Evolutionary conservation across 306 rosid species (phyloP).

Genomic region (Aeschynomene evenia): DNA sequence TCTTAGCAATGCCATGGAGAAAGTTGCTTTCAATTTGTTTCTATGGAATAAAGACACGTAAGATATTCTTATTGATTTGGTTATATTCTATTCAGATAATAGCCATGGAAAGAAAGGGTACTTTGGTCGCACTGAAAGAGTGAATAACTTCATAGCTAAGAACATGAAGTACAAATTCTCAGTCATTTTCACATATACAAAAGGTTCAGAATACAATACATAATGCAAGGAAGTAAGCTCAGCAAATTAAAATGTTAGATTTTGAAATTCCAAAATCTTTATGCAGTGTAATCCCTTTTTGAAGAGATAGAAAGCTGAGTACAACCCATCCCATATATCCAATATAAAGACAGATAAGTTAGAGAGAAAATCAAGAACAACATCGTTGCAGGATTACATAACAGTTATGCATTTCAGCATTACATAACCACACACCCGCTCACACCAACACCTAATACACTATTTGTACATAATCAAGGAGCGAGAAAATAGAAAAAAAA

Average conservation of each 20-base stretch:
- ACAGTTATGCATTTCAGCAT: no score
- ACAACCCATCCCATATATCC: conserved; percentile 9
- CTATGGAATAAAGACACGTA: neutral
- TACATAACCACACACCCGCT: no score
- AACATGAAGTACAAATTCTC: neutral
- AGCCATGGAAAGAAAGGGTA: neutral
- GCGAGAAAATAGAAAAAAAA: no score
- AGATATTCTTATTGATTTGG: conserved; percentile 2
- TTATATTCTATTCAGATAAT: neutral
- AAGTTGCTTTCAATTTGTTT: neutral
- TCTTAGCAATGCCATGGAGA: neutral
- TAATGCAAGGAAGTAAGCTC: neutral
- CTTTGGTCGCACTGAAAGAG: neutral
- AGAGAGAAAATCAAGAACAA: neutral
- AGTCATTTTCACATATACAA: neutral
- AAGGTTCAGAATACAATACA: neutral
- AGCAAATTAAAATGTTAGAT: no score
- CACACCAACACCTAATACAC: no score
- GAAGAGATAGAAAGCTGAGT: neutral
- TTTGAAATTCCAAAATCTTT: conserved; percentile 17
- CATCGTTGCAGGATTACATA: no score
- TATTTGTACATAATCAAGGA: no score
- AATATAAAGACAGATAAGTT: neutral
- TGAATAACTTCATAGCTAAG: neutral
- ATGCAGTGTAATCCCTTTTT: neutral